These are phyloP conservation scores for Hericium erinaceus DNA, from an alignment of 768 basidiomycete genomes.

Conservation along the genomic window DNA sequence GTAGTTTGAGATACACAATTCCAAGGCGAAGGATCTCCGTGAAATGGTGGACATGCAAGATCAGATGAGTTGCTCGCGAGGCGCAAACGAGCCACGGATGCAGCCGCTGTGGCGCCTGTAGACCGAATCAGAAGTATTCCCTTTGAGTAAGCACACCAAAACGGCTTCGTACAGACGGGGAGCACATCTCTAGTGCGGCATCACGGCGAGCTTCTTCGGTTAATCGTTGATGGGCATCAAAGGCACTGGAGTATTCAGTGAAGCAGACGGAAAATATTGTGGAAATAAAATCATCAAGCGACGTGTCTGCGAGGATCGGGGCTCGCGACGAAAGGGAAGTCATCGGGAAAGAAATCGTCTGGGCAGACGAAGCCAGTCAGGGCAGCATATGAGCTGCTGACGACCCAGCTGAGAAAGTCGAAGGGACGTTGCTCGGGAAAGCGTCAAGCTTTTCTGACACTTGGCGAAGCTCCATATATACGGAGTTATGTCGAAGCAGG, in stretches of 20 bases:
- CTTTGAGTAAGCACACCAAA: background rate
- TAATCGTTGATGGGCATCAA: background rate
- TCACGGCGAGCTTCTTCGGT: background rate
- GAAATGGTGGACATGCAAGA: background rate
- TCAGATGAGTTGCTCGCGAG: background rate
- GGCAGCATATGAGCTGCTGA: background rate
- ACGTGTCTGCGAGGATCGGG: background rate
- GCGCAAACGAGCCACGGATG: background rate
- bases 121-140: conserved; percentile 5
- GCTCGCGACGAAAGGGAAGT: background rate
- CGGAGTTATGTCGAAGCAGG: conserved; percentile 8
- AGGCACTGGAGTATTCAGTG: background rate
- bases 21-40: background rate
- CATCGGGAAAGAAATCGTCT: background rate
- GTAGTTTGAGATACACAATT: background rate
- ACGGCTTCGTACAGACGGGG: background rate
- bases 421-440: conserved; percentile 2
- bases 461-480: conserved; percentile 4
- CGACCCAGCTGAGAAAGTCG: conserved; percentile 2
- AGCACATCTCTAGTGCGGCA: background rate
- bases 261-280: background rate
- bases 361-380: background rate
- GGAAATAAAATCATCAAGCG: background rate
- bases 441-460: conserved; percentile 5
- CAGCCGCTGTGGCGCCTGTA: conserved; percentile 5